These are phyloP conservation scores for Pythium aquatile DNA, from an alignment of 352 stramenopile species.

Conservation along the genomic window DNA sequence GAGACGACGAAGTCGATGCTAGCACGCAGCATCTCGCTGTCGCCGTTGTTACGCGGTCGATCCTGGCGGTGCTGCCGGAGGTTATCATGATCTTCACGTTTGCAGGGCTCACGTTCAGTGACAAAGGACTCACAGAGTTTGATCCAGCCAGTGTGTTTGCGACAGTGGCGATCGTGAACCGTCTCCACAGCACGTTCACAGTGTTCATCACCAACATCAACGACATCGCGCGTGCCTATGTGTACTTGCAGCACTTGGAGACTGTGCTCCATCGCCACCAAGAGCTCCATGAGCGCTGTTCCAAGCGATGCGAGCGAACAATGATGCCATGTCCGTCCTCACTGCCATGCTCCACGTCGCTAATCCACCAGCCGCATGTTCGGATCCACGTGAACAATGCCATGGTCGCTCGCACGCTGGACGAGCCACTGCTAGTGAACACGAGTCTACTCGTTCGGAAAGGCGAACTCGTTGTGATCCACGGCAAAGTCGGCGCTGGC, in stretches of 20 bases:
- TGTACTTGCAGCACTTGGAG: slow-evolving; percentile 20
- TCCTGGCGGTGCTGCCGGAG: slow-evolving; percentile 23
- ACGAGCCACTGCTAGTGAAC: slow-evolving; percentile 20
- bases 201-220: slow-evolving; percentile 21
- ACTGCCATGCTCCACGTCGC: neutral
- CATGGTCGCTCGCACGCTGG: slow-evolving; percentile 16
- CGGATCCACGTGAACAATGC: slow-evolving; percentile 20
- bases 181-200: slow-evolving; percentile 20
- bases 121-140: slow-evolving; percentile 20
- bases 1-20: slow-evolving; percentile 13
- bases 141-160: slow-evolving; percentile 24
- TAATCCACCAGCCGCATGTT: slow-evolving; percentile 13
- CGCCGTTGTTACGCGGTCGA: slow-evolving; percentile 11
- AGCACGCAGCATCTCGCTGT: slow-evolving; percentile 18
- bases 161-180: slow-evolving; percentile 24
- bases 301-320: slow-evolving; percentile 10
- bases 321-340: slow-evolving; percentile 5
- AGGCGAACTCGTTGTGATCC: slow-evolving; percentile 34
- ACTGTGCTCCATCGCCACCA: neutral
- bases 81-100: slow-evolving; percentile 29
- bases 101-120: slow-evolving; percentile 20
- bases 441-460: slow-evolving; percentile 20
- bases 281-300: slow-evolving; percentile 4
- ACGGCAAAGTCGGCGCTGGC: slow-evolving; percentile 29
- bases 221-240: slow-evolving; percentile 14